phyloP scores from a whole-genome alignment of 108 stramenopile genomes.

The Nitzschia putrida region DNA sequence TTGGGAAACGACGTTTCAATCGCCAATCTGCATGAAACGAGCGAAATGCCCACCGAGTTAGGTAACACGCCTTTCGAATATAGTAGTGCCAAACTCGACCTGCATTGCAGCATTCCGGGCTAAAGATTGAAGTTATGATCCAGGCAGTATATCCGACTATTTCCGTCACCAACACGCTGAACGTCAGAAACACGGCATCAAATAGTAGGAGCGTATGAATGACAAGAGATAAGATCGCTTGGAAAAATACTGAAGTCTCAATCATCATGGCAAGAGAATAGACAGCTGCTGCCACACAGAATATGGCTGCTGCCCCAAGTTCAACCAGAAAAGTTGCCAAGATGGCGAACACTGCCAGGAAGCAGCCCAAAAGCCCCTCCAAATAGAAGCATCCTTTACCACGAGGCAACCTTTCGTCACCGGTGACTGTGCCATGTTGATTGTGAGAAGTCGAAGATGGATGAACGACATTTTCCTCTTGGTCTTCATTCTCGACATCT shows the following conservation, averaged over 20 bases:
- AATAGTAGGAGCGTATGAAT: conserved; percentile 7
- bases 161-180: conserved; percentile 4
- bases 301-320: conserved; percentile 4
- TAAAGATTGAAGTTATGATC: conserved; percentile 7
- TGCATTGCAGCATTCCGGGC: not conserved
- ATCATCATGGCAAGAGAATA: not conserved
- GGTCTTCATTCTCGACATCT: conserved; percentile 1
- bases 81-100: conserved; percentile 12
- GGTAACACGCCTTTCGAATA: conserved; percentile 18
- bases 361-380: conserved; percentile 2
- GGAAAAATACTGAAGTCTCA: not conserved
- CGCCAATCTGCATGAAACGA: conserved; percentile 7
- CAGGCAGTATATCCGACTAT: conserved; percentile 1
- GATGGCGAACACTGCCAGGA: not conserved
- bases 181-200: conserved; percentile 9
- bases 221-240: conserved; percentile 4
- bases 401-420: not conserved
- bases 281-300: conserved; percentile 6
- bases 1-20: not conserved
- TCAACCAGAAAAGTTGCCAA: conserved; percentile 11
- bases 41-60: conserved; percentile 29
- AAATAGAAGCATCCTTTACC: conserved; percentile 9
- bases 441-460: not conserved
- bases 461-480: not conserved
- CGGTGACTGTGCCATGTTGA: not conserved